phyloP scores from a whole-genome alignment of 2,329 filamentous ascomycete genomes.

The Cladosporium sp. region DNA sequence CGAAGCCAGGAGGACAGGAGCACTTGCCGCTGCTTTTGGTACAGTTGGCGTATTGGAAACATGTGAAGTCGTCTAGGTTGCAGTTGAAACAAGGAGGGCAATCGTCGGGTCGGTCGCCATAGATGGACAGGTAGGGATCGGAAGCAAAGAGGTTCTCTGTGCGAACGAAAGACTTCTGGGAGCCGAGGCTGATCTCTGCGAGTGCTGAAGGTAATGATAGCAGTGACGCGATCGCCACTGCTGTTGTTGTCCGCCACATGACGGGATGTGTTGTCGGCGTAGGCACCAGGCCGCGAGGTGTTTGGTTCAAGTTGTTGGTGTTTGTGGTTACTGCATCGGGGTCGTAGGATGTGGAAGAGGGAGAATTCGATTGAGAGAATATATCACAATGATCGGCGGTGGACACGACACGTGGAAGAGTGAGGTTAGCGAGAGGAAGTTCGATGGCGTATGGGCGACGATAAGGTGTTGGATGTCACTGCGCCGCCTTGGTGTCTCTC shows the following conservation, averaged over 20 bases:
- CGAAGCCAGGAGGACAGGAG: slow-evolving; percentile 86
- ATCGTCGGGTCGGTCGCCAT: slow-evolving; percentile 71
- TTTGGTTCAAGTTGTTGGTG: background rate
- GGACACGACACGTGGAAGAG: background rate
- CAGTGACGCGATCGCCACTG: slow-evolving; percentile 27
- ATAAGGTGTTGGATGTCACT: slow-evolving; percentile 7
- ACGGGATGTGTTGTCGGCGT: slow-evolving; percentile 14
- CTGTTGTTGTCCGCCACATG: slow-evolving; percentile 30
- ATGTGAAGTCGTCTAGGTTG: slow-evolving; percentile 86
- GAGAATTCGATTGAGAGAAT: background rate
- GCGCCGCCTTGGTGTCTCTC: slow-evolving; percentile 18
- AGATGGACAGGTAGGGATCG: slow-evolving; percentile 54
- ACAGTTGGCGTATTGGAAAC: slow-evolving; percentile 86
- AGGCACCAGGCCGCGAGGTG: slow-evolving; percentile 13
- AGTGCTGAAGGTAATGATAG: slow-evolving; percentile 26
- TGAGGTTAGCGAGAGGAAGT: background rate
- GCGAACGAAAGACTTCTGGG: slow-evolving; percentile 16
- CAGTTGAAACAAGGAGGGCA: slow-evolving; percentile 97
- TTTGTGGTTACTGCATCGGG: slow-evolving; percentile 5
- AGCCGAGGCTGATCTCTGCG: slow-evolving; percentile 20
- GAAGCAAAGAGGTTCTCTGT: slow-evolving; percentile 18
- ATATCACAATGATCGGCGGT: background rate
- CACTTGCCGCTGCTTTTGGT: slow-evolving; percentile 91
- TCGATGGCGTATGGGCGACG: background rate
- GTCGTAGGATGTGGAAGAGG: background rate